These are phyloP conservation scores for Trifolium fragiferum DNA, from an alignment of 306 rosid genomes.

Conservation along the genomic window DNA sequence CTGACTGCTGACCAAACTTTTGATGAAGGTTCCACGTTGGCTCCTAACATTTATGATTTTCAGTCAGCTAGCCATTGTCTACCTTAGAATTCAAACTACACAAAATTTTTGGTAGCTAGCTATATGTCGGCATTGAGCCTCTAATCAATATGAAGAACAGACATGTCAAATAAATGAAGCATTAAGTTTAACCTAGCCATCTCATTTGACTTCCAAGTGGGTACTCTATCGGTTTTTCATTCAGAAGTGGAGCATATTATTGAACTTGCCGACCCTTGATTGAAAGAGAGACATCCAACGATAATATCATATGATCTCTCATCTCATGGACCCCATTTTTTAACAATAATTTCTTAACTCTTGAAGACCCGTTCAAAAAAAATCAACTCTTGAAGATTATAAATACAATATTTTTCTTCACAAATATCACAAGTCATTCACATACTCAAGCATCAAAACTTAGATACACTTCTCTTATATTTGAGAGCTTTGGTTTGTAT, in stretches of 20 bases:
- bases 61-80: not conserved
- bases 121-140: not conserved
- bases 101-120: not conserved
- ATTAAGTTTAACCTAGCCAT: not conserved
- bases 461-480: not conserved
- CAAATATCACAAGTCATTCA: conserved; percentile 7
- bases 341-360: conserved; percentile 7
- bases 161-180: conserved; percentile 11
- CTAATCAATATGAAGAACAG: conserved; percentile 12
- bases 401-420: conserved; percentile 8
- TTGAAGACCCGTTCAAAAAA: too few species aligned
- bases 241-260: not conserved
- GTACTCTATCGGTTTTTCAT: not conserved
- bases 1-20: not conserved
- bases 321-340: conserved; percentile 1
- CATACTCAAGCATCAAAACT: not conserved
- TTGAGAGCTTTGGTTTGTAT: not conserved
- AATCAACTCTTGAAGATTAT: not conserved
- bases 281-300: not conserved
- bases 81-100: not conserved
- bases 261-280: not conserved
- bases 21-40: not conserved
- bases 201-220: conserved; percentile 2
- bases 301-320: conserved; percentile 33
- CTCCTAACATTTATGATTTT: not conserved